Conservation (phyloP, 2,329 filamentous ascomycete genomes). For the Epichloe amarillans region DNA sequence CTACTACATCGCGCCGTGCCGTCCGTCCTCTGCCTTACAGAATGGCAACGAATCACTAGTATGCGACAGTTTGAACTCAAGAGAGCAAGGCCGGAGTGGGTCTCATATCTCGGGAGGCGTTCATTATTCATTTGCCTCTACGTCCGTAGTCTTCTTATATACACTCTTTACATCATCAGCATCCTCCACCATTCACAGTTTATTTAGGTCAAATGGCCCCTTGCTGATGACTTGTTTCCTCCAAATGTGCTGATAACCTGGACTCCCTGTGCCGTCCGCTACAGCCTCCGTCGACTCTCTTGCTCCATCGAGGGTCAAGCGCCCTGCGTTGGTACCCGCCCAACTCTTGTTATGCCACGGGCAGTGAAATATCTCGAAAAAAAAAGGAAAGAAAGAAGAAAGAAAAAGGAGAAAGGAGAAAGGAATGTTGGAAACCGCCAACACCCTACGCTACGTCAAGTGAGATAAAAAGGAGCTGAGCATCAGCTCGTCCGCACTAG, state of each 20-base stretch:
- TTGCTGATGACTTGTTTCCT: not conserved
- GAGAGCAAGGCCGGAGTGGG: too few species aligned
- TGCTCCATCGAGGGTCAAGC: not conserved
- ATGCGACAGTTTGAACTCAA: too few species aligned
- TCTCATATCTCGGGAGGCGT: not conserved
- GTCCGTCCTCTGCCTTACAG: too few species aligned
- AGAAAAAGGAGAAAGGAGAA: not conserved
- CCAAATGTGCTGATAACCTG: not conserved
- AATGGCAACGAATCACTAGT: too few species aligned
- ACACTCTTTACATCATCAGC: constrained; percentile 6
- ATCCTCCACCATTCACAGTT: not conserved
- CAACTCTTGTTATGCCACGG: constrained; percentile 1
- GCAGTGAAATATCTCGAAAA: not conserved
- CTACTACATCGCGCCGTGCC: too few species aligned
- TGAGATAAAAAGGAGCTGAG: constrained; percentile 69
- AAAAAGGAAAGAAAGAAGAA: not conserved
- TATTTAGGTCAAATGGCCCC: not conserved
- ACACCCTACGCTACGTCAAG: constrained; percentile 35
- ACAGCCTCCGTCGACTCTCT: not conserved
- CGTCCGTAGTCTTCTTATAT: constrained; percentile 1
- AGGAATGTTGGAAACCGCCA: not conserved
- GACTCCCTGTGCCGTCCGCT: not conserved
- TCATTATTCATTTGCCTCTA: constrained; percentile 4
- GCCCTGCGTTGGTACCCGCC: constrained; percentile 6
- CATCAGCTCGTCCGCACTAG: constrained; percentile 82